Evolutionary conservation across 1,284 basidiomycete species (phyloP).

Genomic region (Leccinum griseonigrum): DNA sequence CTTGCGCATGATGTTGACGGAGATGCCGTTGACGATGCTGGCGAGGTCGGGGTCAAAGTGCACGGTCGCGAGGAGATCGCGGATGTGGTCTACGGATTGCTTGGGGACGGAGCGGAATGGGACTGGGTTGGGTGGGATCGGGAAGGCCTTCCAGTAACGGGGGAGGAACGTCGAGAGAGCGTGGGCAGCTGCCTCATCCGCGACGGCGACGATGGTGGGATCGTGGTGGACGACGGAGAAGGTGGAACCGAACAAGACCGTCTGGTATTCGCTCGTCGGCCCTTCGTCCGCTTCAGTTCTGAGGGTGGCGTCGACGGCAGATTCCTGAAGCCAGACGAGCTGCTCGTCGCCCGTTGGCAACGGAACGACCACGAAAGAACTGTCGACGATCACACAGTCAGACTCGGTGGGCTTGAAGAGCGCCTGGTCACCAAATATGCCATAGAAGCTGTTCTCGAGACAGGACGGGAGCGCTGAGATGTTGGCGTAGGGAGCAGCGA

Average conservation of each 20-base stretch:
- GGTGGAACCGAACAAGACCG: slow-evolving; percentile 13
- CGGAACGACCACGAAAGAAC: slow-evolving; percentile 18
- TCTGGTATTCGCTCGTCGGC: slow-evolving; percentile 17
- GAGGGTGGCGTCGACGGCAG: slow-evolving; percentile 40
- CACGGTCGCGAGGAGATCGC: slow-evolving; percentile 46
- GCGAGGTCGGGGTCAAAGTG: slow-evolving; percentile 62
- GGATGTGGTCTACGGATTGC: slow-evolving; percentile 47
- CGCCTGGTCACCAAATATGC: slow-evolving; percentile 48
- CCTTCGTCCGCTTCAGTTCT: slow-evolving; percentile 16
- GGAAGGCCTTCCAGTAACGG: slow-evolving; percentile 57
- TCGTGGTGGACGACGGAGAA: slow-evolving; percentile 18
- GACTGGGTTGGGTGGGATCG: slow-evolving; percentile 48
- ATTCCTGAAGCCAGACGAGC: no score
- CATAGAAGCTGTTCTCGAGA: slow-evolving; percentile 50
- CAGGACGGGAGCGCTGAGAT: slow-evolving; percentile 38
- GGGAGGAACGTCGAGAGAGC: slow-evolving; percentile 48
- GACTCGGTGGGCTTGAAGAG: slow-evolving; percentile 44
- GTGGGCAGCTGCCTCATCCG: slow-evolving; percentile 24
- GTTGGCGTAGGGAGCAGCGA: slow-evolving; percentile 26
- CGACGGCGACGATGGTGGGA: slow-evolving; percentile 16
- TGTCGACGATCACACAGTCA: slow-evolving; percentile 32
- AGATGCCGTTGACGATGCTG: slow-evolving; percentile 61
- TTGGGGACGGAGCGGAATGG: slow-evolving; percentile 52
- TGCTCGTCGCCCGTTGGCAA: slow-evolving; percentile 27
- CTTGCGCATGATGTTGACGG: slow-evolving; percentile 57